Evolutionary conservation across 2,329 filamentous ascomycete genomes (phyloP).

Genomic region (Neofusicoccum ribis): DNA sequence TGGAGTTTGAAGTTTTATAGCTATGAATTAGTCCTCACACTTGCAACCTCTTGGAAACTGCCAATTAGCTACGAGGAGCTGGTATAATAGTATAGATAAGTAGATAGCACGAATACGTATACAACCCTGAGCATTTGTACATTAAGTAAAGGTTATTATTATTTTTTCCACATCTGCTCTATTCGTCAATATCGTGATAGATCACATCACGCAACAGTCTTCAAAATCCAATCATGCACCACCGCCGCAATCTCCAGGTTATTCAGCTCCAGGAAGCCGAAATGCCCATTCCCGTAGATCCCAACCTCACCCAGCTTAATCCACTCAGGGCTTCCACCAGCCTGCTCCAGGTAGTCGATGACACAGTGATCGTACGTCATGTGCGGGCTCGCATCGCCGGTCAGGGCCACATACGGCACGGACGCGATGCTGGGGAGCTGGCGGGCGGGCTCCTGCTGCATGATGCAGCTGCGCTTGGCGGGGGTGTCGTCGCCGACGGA

Average conservation of each 20-base stretch:
- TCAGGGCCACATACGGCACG: slow-evolving; percentile 34
- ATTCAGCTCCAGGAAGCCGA: slow-evolving; percentile 57
- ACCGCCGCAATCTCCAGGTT: slow-evolving; percentile 45
- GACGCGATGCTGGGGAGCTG: slow-evolving; percentile 28
- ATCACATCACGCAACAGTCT: neutral
- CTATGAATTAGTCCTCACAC: too few relatives aligned
- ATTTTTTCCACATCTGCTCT: too few relatives aligned
- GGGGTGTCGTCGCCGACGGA: slow-evolving; percentile 24
- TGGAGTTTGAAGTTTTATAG: too few relatives aligned
- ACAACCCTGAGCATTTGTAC: too few relatives aligned
- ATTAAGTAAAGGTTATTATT: too few relatives aligned
- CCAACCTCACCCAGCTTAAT: slow-evolving; percentile 46
- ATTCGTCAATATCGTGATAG: too few relatives aligned
- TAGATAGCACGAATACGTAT: too few relatives aligned
- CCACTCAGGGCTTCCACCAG: slow-evolving; percentile 48
- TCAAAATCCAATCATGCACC: slow-evolving; percentile 41
- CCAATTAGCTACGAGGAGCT: too few relatives aligned
- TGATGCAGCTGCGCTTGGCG: slow-evolving; percentile 25
- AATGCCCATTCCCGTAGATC: slow-evolving; percentile 57
- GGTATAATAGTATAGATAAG: too few relatives aligned
- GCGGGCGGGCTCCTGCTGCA: slow-evolving; percentile 26
- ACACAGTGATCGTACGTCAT: slow-evolving; percentile 36
- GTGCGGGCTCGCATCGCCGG: slow-evolving; percentile 33
- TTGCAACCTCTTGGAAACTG: too few relatives aligned
- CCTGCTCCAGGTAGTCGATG: slow-evolving; percentile 34